Evolutionary conservation across 306 rosid genomes (phyloP).

Genomic region (Luffa aegyptiaca): DNA sequence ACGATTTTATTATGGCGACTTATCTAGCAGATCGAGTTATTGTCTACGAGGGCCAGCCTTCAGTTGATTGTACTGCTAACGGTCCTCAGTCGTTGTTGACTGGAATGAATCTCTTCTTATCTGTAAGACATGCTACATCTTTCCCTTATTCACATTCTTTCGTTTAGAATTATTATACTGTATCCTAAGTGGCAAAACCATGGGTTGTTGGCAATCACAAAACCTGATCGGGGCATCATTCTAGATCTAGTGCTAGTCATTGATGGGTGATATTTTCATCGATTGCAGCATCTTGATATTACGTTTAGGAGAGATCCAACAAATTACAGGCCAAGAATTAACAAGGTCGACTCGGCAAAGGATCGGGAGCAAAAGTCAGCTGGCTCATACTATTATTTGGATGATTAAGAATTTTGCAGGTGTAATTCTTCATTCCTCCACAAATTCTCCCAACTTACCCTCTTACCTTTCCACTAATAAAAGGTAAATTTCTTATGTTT

Average conservation of each 20-base stretch:
- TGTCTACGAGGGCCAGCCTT: constrained; percentile 83
- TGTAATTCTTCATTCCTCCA: background rate
- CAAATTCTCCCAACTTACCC: background rate
- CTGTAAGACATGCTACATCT: constrained; percentile 44
- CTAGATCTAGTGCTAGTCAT: background rate
- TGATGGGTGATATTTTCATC: constrained; percentile 8
- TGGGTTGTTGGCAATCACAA: background rate
- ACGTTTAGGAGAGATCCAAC: constrained; percentile 96
- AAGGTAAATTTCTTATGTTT: background rate
- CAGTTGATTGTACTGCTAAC: constrained; percentile 79
- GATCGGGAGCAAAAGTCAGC: constrained; percentile 89
- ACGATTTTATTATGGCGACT: constrained; percentile 96
- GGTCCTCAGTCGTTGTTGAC: constrained; percentile 86
- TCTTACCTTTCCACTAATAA: background rate
- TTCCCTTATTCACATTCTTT: background rate
- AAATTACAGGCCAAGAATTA: constrained; percentile 85
- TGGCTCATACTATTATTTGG: constrained; percentile 91
- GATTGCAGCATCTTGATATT: constrained; percentile 77
- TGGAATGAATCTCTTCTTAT: constrained; percentile 97
- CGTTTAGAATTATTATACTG: background rate
- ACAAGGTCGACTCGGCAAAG: constrained; percentile 78
- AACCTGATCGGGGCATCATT: background rate
- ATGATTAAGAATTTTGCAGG: constrained; percentile 31
- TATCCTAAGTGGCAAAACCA: background rate
- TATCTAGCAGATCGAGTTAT: constrained; percentile 96